These are phyloP conservation scores for Paramyrothecium roridum DNA, from an alignment of 2,329 filamentous ascomycete species.

Conservation along the genomic window DNA sequence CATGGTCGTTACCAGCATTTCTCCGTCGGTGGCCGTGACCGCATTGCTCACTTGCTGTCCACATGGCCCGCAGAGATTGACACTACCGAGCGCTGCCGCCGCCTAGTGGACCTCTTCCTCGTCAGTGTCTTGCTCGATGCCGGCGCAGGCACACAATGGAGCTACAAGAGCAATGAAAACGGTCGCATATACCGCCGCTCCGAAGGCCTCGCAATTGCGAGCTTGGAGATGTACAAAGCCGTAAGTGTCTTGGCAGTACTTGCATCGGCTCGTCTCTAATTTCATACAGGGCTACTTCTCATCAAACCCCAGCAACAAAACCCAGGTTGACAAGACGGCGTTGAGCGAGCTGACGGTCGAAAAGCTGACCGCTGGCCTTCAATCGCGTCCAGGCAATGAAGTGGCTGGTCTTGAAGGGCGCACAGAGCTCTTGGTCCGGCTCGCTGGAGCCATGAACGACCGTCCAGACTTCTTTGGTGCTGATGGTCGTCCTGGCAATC, in stretches of 20 bases:
- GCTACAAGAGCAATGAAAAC: conserved; percentile 88
- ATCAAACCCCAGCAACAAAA: conserved; percentile 74
- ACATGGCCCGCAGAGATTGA: conserved; percentile 69
- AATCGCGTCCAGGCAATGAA: conserved; percentile 76
- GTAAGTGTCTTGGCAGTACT: conserved; percentile 26
- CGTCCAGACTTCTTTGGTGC: conserved; percentile 82
- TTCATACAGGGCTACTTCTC: conserved; percentile 72
- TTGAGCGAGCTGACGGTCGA: conserved; percentile 72
- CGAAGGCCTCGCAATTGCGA: conserved; percentile 78
- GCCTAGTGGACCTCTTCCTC: conserved; percentile 74
- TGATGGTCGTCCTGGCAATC: conserved; percentile 84
- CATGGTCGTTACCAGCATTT: conserved; percentile 86
- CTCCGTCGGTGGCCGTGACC: conserved; percentile 72
- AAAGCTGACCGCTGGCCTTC: conserved; percentile 74
- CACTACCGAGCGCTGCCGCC: conserved; percentile 68
- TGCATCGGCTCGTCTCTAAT: conserved; percentile 10
- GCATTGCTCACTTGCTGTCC: conserved; percentile 67
- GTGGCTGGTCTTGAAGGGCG: conserved; percentile 84
- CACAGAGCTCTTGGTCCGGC: conserved; percentile 70
- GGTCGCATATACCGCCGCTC: conserved; percentile 79
- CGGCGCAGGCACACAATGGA: conserved; percentile 86
- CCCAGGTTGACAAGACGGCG: conserved; percentile 83
- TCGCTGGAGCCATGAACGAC: conserved; percentile 70
- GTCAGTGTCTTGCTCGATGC: conserved; percentile 81
- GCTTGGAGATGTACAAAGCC: conserved; percentile 87